Evolutionary conservation across 2,329 filamentous ascomycete genomes (phyloP).

Genomic region (Zasmidium angulare): DNA sequence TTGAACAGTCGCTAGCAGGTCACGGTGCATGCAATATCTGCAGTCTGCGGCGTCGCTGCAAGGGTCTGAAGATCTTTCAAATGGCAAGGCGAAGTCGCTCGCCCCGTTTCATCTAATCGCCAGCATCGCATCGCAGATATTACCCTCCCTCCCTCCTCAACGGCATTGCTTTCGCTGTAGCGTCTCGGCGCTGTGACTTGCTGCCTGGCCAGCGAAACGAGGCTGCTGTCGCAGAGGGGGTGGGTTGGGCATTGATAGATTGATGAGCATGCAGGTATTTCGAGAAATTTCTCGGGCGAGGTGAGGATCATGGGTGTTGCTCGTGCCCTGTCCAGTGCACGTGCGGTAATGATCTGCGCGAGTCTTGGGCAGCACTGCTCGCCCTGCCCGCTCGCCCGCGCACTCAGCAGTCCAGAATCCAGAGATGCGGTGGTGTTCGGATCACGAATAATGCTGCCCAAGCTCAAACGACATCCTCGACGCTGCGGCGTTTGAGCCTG

Average conservation of each 20-base stretch:
- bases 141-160: no score
- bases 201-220: conserved; percentile 8
- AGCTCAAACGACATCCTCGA: conserved; percentile 5
- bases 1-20: neutral
- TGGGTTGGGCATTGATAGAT: conserved; percentile 10
- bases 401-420: no score
- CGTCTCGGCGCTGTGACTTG: neutral
- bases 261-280: conserved; percentile 15
- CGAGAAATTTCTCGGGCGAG: conserved; percentile 22
- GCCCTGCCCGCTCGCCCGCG: neutral
- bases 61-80: conserved; percentile 17
- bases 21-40: conserved; percentile 9
- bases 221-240: neutral
- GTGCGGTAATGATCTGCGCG: conserved; percentile 25
- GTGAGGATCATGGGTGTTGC: conserved; percentile 20
- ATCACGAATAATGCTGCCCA: conserved; percentile 16
- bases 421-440: conserved; percentile 7
- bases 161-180: no score
- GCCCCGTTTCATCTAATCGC: neutral
- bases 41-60: conserved; percentile 8
- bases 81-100: conserved; percentile 1
- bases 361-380: conserved; percentile 19
- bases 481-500: conserved; percentile 3
- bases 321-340: conserved; percentile 14
- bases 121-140: no score